phyloP scores from a whole-genome alignment of 2,329 filamentous ascomycete genomes.

The Pseudocercospora eumusae region DNA sequence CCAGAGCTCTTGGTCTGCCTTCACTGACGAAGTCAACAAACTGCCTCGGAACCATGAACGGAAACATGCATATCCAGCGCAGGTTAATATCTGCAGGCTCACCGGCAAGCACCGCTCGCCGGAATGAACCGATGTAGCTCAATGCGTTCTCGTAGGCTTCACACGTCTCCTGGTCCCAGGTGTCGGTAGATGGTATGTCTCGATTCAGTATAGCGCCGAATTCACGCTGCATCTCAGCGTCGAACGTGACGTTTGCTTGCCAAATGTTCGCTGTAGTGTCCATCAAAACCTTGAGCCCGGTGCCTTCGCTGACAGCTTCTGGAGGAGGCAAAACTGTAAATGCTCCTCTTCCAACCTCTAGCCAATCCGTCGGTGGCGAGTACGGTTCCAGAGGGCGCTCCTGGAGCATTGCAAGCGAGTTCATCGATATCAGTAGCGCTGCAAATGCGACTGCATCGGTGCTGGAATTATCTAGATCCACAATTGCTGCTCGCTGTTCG shows the following conservation, averaged over 20 bases:
- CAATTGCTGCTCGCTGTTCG: conserved; percentile 35
- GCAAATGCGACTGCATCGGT: conserved; percentile 38
- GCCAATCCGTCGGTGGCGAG: conserved; percentile 38
- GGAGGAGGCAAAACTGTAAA: conserved; percentile 33
- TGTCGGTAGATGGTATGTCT: conserved; percentile 27
- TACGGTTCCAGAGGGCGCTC: conserved; percentile 36
- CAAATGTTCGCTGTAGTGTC: conserved; percentile 31
- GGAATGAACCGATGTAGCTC: conserved; percentile 35
- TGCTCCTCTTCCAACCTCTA: conserved; percentile 36
- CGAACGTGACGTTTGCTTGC: conserved; percentile 26
- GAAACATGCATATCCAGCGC: conserved; percentile 39
- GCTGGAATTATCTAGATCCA: conserved; percentile 30
- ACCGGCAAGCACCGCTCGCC: conserved; percentile 30
- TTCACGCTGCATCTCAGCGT: conserved; percentile 26
- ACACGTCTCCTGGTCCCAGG: conserved; percentile 29
- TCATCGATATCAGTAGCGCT: conserved; percentile 35
- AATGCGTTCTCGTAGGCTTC: conserved; percentile 36
- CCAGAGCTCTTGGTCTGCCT: conserved; percentile 38
- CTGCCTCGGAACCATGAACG: conserved; percentile 36
- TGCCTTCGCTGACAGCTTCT: conserved; percentile 28
- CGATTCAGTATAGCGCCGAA: conserved; percentile 32
- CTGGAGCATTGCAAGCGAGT: conserved; percentile 36
- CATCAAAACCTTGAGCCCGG: conserved; percentile 31
- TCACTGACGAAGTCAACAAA: conserved; percentile 40
- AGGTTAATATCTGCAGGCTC: conserved; percentile 33